phyloP scores from a whole-genome alignment of 2,329 filamentous ascomycete species.

The Sclerotinia trifoliorum region DNA sequence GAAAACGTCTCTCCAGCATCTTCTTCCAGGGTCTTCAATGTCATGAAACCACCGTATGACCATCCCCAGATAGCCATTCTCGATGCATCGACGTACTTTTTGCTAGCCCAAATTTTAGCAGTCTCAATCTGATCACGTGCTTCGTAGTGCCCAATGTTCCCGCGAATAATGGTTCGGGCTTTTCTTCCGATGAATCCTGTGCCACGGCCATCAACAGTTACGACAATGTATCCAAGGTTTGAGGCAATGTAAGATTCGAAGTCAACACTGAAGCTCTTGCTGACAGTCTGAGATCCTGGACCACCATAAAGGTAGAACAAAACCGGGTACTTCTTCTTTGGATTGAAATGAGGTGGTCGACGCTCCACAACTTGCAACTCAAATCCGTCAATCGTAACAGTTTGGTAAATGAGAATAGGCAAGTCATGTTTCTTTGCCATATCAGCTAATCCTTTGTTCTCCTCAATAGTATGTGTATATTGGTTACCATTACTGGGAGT shows the following conservation, averaged over 20 bases:
- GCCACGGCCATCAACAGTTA: slow-evolving; percentile 90
- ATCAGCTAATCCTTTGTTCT: slow-evolving; percentile 69
- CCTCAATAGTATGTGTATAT: slow-evolving; percentile 72
- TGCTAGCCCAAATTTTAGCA: slow-evolving; percentile 77
- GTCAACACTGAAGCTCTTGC: slow-evolving; percentile 76
- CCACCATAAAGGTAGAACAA: slow-evolving; percentile 95
- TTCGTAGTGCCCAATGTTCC: slow-evolving; percentile 81
- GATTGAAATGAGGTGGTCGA: slow-evolving; percentile 83
- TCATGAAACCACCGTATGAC: slow-evolving; percentile 95
- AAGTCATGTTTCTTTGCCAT: slow-evolving; percentile 75
- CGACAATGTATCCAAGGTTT: slow-evolving; percentile 83
- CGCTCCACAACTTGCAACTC: slow-evolving; percentile 75
- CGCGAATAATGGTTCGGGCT: slow-evolving; percentile 77
- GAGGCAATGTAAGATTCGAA: slow-evolving; percentile 90
- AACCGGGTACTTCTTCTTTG: slow-evolving; percentile 83
- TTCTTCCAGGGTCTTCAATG: slow-evolving; percentile 88
- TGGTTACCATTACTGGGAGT: slow-evolving; percentile 66
- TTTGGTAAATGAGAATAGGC: slow-evolving; percentile 78
- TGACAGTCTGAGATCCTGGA: slow-evolving; percentile 86
- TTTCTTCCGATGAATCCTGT: slow-evolving; percentile 88
- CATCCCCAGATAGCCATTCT: slow-evolving; percentile 96
- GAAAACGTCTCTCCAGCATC: slow-evolving; percentile 88
- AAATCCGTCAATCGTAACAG: slow-evolving; percentile 78
- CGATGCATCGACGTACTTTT: slow-evolving; percentile 76
- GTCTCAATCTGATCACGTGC: slow-evolving; percentile 87